Evolutionary conservation across 139 green algal genomes (phyloP).

Genomic region (Trebouxia sp.): DNA sequence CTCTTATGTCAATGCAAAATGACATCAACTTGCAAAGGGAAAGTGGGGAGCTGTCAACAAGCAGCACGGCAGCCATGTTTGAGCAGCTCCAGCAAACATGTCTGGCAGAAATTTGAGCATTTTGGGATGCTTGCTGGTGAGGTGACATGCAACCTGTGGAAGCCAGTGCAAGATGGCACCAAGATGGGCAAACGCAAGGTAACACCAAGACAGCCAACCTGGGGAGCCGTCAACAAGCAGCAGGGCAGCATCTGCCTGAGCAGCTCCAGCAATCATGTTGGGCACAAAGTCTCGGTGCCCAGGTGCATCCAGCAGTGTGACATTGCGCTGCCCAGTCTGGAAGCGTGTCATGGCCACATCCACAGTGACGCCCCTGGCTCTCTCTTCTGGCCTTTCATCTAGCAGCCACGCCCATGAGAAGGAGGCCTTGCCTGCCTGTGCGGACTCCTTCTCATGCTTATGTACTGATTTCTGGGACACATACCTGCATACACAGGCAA

Average conservation of each 20-base stretch:
- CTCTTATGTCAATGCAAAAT: no score
- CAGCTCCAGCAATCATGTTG: conserved; percentile 88
- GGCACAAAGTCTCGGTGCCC: conserved; percentile 98
- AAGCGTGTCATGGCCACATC: conserved; percentile 84
- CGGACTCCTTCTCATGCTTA: conserved; percentile 68
- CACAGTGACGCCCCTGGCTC: conserved; percentile 90
- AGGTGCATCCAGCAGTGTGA: conserved; percentile 93
- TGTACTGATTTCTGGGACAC: conserved; percentile 68
- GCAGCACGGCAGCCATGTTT: no score
- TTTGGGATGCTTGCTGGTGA: no score
- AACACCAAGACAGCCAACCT: conserved; percentile 28
- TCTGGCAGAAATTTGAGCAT: no score
- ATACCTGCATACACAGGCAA: conserved; percentile 28
- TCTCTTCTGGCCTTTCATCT: conserved; percentile 92
- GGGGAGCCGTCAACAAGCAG: conserved; percentile 92
- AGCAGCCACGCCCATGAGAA: conserved; percentile 97
- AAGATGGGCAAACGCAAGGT: neutral
- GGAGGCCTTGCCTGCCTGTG: conserved; percentile 84
- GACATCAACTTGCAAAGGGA: no score
- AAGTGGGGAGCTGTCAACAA: no score
- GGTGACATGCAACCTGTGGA: no score
- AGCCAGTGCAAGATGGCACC: no score
- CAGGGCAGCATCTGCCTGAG: conserved; percentile 88
- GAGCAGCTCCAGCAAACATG: no score
- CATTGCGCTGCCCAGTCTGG: conserved; percentile 41